Evolutionary conservation across 441 rosid genomes (phyloP).

Genomic region (Biscutella laevigata): DNA sequence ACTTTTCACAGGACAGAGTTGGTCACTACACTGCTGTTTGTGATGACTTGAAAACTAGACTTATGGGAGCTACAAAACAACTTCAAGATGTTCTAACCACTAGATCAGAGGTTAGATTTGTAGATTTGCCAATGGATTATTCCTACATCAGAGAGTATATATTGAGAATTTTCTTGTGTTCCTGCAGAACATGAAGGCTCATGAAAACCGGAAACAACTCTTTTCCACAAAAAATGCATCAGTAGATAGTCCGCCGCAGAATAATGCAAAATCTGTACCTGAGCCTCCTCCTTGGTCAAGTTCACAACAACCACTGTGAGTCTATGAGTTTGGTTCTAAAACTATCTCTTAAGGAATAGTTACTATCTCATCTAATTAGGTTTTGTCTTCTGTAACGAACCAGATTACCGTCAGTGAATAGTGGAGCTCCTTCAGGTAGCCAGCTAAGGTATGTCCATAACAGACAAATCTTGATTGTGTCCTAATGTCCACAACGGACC

Average conservation of each 20-base stretch:
- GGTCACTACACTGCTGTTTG: conserved; percentile 70
- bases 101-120: conserved; percentile 62
- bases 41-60: conserved; percentile 74
- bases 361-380: conserved; percentile 17
- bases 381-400: conserved; percentile 4
- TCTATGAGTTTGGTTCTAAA: conserved; percentile 30
- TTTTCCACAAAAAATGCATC: conserved; percentile 59
- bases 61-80: conserved; percentile 72
- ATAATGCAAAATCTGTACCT: conserved; percentile 35
- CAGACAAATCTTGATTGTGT: too few relatives aligned
- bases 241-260: conserved; percentile 45
- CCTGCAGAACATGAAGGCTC: conserved; percentile 79
- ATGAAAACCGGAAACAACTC: conserved; percentile 72
- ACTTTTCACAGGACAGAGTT: conserved; percentile 62
- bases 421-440: conserved; percentile 58
- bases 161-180: neutral
- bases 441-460: conserved; percentile 95
- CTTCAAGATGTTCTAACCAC: conserved; percentile 72
- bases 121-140: neutral
- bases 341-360: neutral
- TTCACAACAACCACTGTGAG: conserved; percentile 42
- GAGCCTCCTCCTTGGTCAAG: conserved; percentile 92
- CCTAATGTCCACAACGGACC: conserved; percentile 2
- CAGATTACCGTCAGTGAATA: conserved; percentile 42
- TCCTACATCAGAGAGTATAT: neutral